A percentile compares a stretch with the other conserved stretches of the same genome.
Conservation (phyloP, 78 protist genomes). For the Trichosphaerium sp. region DNA sequence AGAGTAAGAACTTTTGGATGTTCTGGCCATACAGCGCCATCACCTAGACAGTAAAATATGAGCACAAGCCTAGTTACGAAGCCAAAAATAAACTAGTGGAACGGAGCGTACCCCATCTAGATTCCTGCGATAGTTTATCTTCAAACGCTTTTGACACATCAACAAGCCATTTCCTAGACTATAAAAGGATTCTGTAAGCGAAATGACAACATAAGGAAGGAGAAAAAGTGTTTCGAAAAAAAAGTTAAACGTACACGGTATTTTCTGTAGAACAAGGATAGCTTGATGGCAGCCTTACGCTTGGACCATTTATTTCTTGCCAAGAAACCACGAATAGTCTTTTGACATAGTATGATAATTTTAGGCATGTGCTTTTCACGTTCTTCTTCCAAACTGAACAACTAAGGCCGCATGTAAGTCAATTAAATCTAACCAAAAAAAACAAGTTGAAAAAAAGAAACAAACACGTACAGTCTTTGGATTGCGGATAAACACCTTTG, state of each 20-base stretch:
- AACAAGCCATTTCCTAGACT: too few species aligned
- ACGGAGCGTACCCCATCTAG: too few species aligned
- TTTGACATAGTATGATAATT: constrained; percentile 50
- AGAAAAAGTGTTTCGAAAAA: background rate
- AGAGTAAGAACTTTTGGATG: constrained; percentile 15
- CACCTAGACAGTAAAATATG: background rate
- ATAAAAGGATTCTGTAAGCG: too few species aligned
- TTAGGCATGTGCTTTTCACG: constrained; percentile 38
- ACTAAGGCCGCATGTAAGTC: background rate
- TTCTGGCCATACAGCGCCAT: constrained; percentile 34
- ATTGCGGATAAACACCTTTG: constrained; percentile 66
- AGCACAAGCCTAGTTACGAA: too few species aligned
- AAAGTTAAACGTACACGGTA: too few species aligned
- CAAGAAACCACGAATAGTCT: constrained; percentile 33
- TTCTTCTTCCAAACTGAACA: constrained; percentile 50
- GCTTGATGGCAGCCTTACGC: constrained; percentile 22
- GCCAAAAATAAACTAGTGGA: too few species aligned
- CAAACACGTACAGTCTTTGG: constrained; percentile 44
- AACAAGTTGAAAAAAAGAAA: too few species aligned
- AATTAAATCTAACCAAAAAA: too few species aligned
- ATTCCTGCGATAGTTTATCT: too few species aligned
- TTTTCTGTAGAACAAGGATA: constrained; percentile 29
- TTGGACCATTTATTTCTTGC: constrained; percentile 22
- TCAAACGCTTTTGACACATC: too few species aligned
- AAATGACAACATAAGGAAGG: background rate